Base-by-base conservation (phyloP, 495 filamentous ascomycete genomes). In the Oidiodendron maius region DNA sequence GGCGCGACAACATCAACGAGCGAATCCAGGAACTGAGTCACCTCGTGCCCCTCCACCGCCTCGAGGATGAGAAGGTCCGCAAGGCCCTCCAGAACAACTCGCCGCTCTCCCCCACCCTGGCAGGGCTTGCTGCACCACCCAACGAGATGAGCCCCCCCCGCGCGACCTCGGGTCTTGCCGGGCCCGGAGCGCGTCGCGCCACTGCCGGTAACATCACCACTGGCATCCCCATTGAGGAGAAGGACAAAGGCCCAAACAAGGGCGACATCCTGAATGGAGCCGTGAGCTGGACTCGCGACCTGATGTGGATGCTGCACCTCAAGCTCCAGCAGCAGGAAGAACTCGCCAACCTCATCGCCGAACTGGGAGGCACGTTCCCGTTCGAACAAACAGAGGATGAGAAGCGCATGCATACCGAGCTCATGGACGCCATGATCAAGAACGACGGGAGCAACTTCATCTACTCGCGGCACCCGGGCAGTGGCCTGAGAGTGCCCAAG, bases 201-300 rank as follows among this genome's bases (percentile, higher is more conserved):
- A 68, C 76, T 13, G 79, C 86, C 5, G 90, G 90, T 25, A 93
- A 84, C 60, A 95, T 96, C 50, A 94, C 88, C 3, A 86, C 89
- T 50, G 89, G 91, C 17, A 74, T 95, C 28, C 87, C 91, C 0
- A 79, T 91, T 22, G 93, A 98, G 57, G 93, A 98, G 52, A 98
- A 97, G 57, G 93, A 98, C 66, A 96, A 97, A 55, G 94, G 94
- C 1, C 93, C 93, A 0, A 97, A 97, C 74, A 98, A 98, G 68
- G 93, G 93, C 35, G 93, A 98, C 60, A 97, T 98, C 44, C 81
- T 98, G 46, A 97, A 97, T 61, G 93, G 93, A 23, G 86, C 93
- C 13, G 93, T 98, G 40, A 85, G 87, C 65, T 98, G 93, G 93
- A 96, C 85, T 51, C 82, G 91, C 38, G 93, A 98, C 66, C 71